Percentiles rank a stretch among this genome's conserved stretches.
Conservation (phyloP, 2,329 filamentous ascomycete genomes). For the Ustulina deusta region DNA sequence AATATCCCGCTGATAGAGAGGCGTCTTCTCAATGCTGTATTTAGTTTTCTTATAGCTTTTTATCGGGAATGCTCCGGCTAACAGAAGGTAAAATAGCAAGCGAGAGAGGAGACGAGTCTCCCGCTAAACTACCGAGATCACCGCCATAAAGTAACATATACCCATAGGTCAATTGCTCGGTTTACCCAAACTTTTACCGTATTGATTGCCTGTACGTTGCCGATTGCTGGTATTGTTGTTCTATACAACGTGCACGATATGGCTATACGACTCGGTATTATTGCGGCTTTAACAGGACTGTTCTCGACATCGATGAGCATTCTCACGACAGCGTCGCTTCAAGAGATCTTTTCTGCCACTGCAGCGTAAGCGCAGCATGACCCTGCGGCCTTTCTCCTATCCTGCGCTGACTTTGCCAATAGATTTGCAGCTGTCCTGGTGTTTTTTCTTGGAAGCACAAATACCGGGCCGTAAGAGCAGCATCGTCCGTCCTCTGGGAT, state of each 20-base stretch:
- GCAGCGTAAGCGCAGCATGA: constrained; percentile 28
- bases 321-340: constrained; percentile 36
- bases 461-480: not conserved
- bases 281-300: constrained; percentile 30
- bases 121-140: constrained; percentile 30
- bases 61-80: not conserved
- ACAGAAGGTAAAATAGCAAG: not conserved
- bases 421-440: constrained; percentile 32
- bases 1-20: not conserved
- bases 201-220: constrained; percentile 31
- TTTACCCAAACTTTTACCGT: constrained; percentile 35
- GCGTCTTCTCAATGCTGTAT: not conserved
- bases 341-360: constrained; percentile 36
- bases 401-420: constrained; percentile 1
- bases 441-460: constrained; percentile 29
- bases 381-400: not conserved
- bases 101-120: constrained; percentile 9
- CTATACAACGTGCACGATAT: constrained; percentile 28
- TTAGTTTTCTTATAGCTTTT: not conserved
- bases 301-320: constrained; percentile 37
- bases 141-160: constrained; percentile 35
- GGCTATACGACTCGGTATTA: constrained; percentile 25
- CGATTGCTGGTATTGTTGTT: constrained; percentile 32
- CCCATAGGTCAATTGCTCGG: constrained; percentile 27
- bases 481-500: not conserved